Evolutionary conservation across 495 filamentous ascomycete genomes (phyloP).

Genomic region (Bacidia gigantensis): DNA sequence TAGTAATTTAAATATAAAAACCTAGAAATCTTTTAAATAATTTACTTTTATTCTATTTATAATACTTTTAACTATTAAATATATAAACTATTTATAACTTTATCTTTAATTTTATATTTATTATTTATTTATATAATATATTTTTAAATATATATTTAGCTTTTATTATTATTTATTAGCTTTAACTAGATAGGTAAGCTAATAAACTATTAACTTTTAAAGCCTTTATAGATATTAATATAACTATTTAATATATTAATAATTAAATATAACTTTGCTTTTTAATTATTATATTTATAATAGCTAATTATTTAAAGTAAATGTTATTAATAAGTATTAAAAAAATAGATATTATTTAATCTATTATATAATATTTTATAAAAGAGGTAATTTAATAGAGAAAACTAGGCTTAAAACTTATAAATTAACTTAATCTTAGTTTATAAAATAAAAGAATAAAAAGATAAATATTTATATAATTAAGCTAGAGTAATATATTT

Average conservation of each 20-base stretch:
- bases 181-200: background rate
- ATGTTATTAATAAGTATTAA: no score
- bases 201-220: no score
- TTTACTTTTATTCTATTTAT: slow-evolving; percentile 2
- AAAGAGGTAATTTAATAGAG: background rate
- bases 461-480: background rate
- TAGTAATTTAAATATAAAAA: slow-evolving; percentile 4
- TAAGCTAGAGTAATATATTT: background rate
- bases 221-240: slow-evolving; percentile 11
- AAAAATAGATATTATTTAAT: no score
- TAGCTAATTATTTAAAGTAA: background rate
- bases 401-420: background rate
- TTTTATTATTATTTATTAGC: background rate
- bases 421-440: background rate
- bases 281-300: background rate
- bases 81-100: background rate
- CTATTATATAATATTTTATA: background rate
- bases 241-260: slow-evolving; percentile 1
- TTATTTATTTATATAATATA: background rate
- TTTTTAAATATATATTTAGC: background rate
- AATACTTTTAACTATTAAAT: background rate
- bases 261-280: background rate
- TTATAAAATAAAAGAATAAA: background rate
- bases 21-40: slow-evolving; percentile 1
- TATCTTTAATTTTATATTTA: background rate